These are phyloP conservation scores for Tricladium varicosporioides DNA, from an alignment of 2,329 filamentous ascomycete genomes.

Conservation along the genomic window DNA sequence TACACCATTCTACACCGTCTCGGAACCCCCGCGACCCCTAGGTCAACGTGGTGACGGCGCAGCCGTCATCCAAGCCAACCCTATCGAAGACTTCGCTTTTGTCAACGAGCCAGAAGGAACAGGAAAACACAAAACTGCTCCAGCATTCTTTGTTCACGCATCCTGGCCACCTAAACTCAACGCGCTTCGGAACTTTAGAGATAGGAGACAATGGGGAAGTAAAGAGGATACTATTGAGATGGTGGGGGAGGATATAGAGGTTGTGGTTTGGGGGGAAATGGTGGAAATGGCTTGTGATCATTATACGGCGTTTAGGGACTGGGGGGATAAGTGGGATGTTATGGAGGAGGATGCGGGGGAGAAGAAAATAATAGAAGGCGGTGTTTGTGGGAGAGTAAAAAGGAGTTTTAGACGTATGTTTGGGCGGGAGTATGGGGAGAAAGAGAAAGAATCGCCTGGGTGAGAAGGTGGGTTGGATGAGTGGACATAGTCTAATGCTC, in stretches of 20 bases:
- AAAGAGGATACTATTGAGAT: constrained; percentile 1
- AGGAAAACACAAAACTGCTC: neutral
- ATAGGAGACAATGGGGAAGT: constrained; percentile 17
- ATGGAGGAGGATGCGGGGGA: no score
- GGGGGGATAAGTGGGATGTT: constrained; percentile 9
- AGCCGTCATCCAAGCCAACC: constrained; percentile 19
- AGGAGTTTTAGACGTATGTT: no score
- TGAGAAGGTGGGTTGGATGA: no score
- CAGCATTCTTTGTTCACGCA: constrained; percentile 20
- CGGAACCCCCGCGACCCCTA: constrained; percentile 7
- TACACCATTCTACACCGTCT: constrained; percentile 37
- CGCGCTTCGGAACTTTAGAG: constrained; percentile 11
- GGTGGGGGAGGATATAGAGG: constrained; percentile 21
- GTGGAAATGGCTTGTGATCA: constrained; percentile 23
- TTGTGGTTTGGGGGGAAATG: constrained; percentile 21
- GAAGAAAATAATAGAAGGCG: no score
- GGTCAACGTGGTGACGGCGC: constrained; percentile 8
- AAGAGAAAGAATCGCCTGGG: no score
- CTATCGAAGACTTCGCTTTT: neutral
- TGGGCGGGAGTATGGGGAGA: no score
- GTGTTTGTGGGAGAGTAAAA: no score
- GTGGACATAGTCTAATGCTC: no score
- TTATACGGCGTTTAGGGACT: constrained; percentile 13
- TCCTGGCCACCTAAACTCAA: constrained; percentile 23
- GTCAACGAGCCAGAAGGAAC: neutral